Evolutionary conservation across 768 basidiomycete genomes (phyloP).

Genomic region (Podaxis rugospora): DNA sequence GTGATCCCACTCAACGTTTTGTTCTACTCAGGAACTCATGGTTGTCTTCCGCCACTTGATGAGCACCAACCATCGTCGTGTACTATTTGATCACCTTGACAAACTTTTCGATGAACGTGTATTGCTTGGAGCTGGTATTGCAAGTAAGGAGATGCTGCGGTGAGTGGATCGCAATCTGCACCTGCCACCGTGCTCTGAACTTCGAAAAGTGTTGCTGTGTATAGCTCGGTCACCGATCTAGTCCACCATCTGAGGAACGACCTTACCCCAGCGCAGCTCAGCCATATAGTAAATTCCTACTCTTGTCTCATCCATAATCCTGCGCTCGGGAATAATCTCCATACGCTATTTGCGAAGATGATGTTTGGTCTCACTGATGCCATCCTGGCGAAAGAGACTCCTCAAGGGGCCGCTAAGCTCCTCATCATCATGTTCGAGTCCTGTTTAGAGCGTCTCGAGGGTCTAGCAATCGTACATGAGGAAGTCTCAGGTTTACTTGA

Average conservation of each 20-base stretch:
- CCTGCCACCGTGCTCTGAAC: slow-evolving; percentile 10
- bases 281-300: slow-evolving; percentile 77
- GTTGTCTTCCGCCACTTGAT: slow-evolving; percentile 90
- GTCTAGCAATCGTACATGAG: slow-evolving; percentile 61
- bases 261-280: slow-evolving; percentile 69
- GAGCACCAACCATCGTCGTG: slow-evolving; percentile 69
- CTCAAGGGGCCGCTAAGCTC: slow-evolving; percentile 63
- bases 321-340: slow-evolving; percentile 71
- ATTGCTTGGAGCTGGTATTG: slow-evolving; percentile 78
- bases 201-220: slow-evolving; percentile 63
- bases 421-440: slow-evolving; percentile 76
- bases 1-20: slow-evolving; percentile 11
- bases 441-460: slow-evolving; percentile 80
- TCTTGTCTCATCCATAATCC: slow-evolving; percentile 89
- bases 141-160: slow-evolving; percentile 83
- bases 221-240: slow-evolving; percentile 87
- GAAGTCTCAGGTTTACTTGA: slow-evolving; percentile 48
- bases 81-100: slow-evolving; percentile 79
- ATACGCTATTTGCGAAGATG: slow-evolving; percentile 90
- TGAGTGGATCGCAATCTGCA: slow-evolving; percentile 23
- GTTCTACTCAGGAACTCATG: slow-evolving; percentile 68
- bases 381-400: slow-evolving; percentile 70
- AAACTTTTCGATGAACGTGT: slow-evolving; percentile 90
- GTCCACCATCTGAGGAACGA: slow-evolving; percentile 89
- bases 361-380: slow-evolving; percentile 86